Evolutionary conservation across 140 eudicot species (phyloP).

Genomic region (Bidens hawaiensis): DNA sequence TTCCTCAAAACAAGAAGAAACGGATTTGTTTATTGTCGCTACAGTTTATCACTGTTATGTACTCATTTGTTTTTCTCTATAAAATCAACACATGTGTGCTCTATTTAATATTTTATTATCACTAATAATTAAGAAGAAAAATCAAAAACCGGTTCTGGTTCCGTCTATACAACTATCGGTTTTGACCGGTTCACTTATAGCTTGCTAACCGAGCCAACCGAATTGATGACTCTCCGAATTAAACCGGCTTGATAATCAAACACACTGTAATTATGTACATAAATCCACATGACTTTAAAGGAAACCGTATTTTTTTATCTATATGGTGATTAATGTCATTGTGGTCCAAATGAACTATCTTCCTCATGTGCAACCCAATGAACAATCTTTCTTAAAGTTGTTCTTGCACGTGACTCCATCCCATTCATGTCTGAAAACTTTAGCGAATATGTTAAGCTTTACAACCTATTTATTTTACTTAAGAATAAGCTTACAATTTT

Average conservation of each 20-base stretch:
- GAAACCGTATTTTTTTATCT: neutral
- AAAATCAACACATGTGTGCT: neutral
- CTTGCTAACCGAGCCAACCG: neutral
- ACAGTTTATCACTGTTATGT: neutral
- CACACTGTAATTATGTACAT: neutral
- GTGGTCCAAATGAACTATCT: constrained; percentile 37
- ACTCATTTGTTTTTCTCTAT: neutral
- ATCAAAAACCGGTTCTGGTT: neutral
- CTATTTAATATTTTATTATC: no score
- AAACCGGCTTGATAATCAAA: neutral
- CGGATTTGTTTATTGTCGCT: neutral
- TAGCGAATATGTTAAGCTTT: neutral
- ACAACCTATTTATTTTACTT: neutral
- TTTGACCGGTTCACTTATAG: neutral
- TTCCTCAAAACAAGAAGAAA: neutral
- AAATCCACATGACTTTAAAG: neutral
- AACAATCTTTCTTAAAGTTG: constrained; percentile 32
- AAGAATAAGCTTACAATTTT: neutral
- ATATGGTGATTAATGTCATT: constrained; percentile 10
- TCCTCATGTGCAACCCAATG: constrained; percentile 41
- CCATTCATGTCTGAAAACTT: constrained; percentile 28
- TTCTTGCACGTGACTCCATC: constrained; percentile 31
- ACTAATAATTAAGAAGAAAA: neutral
- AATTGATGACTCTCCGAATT: neutral
- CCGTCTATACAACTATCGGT: neutral